Evolutionary conservation across 768 basidiomycete genomes (phyloP), one percentile per base, ranked within the genome.

Genomic region (Crucibulum laeve): DNA sequence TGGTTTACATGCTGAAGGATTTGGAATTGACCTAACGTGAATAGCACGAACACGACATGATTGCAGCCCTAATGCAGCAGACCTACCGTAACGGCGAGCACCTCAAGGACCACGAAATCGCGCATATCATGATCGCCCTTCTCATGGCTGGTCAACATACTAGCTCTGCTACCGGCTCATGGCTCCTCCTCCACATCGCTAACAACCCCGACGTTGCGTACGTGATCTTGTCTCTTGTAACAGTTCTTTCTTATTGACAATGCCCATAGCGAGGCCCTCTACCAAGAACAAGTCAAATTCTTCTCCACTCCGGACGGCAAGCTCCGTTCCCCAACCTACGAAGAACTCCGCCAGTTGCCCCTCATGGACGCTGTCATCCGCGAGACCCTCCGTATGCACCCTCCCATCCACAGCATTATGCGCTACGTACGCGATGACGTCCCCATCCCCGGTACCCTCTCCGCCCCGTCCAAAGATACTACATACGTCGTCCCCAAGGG

Each of bases 91-190:
- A 79, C 53, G 96, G 96, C 44, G 72, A 76, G 35, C 58, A 73
- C 2, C 74, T 98, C 30, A 76, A 73, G 48, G 93, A 99, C 58
- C 84, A 87, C 52, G 91, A 98, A 63, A 87, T 98, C 47, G 93
- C 96, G 0, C 96, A 98, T 60, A 94, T 99, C 59, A 83, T 99
- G 86, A 99, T 97, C 56, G 96, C 96, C 13, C 79, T 99, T 36
- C 82, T 99, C 50, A 98, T 99, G 96, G 96, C 96, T 34, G 96
- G 96, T 28, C 96, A 99, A 68, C 96, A 99, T 66, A 99, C 96
- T 0, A 91, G 88, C 54, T 96, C 96, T 11, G 85, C 96, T 2
- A 86, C 91, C 17, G 83, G 83, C 24, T 85, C 92, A 7, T 99
- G 96, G 96, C 61, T 84, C 13, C 72, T 98, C 28, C 78, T 97